Percentiles rank a stretch among this genome's conserved stretches.
Evolutionary conservation across 2,329 filamentous ascomycete genomes (phyloP).

Genomic region (Curvularia hawaiiensis): DNA sequence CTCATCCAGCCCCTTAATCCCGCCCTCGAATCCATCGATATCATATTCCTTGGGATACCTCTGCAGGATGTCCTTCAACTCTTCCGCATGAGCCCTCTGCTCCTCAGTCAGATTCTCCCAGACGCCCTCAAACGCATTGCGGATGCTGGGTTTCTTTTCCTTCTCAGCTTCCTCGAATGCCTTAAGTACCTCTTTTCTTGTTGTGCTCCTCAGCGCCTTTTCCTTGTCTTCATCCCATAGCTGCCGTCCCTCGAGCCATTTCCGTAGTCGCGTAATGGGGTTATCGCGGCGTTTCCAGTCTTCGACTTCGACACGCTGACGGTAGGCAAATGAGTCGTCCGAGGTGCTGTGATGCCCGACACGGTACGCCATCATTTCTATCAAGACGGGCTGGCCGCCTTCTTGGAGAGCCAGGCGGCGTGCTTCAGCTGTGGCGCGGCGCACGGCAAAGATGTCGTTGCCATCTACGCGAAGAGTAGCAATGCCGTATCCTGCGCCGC

Average conservation of each 20-base stretch:
- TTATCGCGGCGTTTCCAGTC: slow-evolving; percentile 93
- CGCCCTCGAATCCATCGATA: slow-evolving; percentile 74
- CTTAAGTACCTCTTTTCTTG: slow-evolving; percentile 76
- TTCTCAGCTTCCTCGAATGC: slow-evolving; percentile 85
- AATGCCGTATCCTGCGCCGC: slow-evolving; percentile 90
- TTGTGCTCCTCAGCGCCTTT: slow-evolving; percentile 67
- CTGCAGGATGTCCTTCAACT: slow-evolving; percentile 78
- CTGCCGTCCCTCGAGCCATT: slow-evolving; percentile 84
- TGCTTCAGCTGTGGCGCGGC: slow-evolving; percentile 78
- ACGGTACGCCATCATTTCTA: slow-evolving; percentile 98
- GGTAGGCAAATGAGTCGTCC: slow-evolving; percentile 96
- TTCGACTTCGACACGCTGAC: slow-evolving; percentile 89
- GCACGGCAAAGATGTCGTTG: slow-evolving; percentile 91
- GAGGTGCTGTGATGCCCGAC: slow-evolving; percentile 96
- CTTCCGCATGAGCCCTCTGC: slow-evolving; percentile 72
- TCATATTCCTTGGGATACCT: slow-evolving; percentile 95
- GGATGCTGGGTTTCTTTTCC: slow-evolving; percentile 76
- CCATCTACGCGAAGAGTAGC: slow-evolving; percentile 91
- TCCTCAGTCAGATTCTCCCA: slow-evolving; percentile 89
- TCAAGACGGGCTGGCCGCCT: slow-evolving; percentile 81
- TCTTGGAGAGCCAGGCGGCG: slow-evolving; percentile 77
- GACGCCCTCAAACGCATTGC: slow-evolving; percentile 80
- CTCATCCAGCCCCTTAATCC: slow-evolving; percentile 65
- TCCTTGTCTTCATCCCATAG: slow-evolving; percentile 88
- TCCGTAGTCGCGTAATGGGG: slow-evolving; percentile 80